Evolutionary conservation across 2,329 filamentous ascomycete genomes (phyloP).

Genomic region (Arthrobotrys sphaeroides): DNA sequence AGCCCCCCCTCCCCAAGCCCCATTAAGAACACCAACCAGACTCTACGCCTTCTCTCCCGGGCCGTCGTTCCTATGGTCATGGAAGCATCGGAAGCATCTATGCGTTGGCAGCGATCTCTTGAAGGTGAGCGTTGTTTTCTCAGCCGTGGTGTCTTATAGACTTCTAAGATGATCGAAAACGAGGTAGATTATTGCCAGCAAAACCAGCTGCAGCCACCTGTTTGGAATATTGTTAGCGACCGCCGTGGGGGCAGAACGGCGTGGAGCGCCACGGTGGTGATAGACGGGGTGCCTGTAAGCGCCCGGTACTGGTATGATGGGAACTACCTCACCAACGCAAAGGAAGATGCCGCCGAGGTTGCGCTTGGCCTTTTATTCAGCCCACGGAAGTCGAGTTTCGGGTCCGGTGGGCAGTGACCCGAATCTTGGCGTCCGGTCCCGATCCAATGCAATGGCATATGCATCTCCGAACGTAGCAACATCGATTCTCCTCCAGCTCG

Average conservation of each 20-base stretch:
- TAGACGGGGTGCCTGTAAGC: constrained; percentile 70
- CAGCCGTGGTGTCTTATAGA: too few species aligned
- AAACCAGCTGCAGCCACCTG: constrained; percentile 17
- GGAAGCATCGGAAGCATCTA: not conserved
- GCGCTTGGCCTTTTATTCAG: constrained; percentile 66
- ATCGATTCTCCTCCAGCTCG: too few species aligned
- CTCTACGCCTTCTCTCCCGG: not conserved
- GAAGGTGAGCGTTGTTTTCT: constrained; percentile 34
- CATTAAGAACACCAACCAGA: not conserved
- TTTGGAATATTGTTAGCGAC: constrained; percentile 45
- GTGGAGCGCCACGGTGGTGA: constrained; percentile 68
- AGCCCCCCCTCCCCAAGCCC: not conserved
- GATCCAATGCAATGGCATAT: too few species aligned
- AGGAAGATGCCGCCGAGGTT: constrained; percentile 88
- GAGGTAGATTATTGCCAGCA: constrained; percentile 38
- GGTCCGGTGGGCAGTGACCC: too few species aligned
- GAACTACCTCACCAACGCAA: constrained; percentile 84
- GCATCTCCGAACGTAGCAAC: too few species aligned
- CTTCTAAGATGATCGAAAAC: not conserved
- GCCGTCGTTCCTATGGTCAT: constrained; percentile 1
- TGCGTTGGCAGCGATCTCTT: constrained; percentile 46
- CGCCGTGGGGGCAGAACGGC: constrained; percentile 51
- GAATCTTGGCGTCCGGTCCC: not conserved
- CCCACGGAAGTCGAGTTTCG: too few species aligned
- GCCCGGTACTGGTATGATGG: constrained; percentile 93